Base-by-base conservation (phyloP, 148 eudicot genomes). In the Rhododendron kiyosumense region DNA sequence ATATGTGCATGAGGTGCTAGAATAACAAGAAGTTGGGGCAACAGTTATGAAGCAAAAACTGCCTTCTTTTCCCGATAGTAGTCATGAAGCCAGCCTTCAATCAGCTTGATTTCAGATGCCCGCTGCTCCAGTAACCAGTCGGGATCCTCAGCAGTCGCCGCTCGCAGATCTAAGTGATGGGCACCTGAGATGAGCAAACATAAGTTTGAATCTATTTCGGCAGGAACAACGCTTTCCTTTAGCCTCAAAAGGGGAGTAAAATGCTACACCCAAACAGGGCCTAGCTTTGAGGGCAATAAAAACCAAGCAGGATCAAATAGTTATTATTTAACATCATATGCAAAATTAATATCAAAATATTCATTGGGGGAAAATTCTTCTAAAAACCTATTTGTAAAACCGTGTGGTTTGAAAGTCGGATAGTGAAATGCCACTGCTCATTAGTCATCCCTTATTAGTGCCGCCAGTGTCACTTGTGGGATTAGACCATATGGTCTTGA, bases 121-220 rank as follows among this genome's bases (percentile, higher is more conserved):
- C 98, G 89, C 86, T 95, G 99, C 83, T 93, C 92, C n/a, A 92
- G 9, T 84, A 96, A 91, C 99, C 99, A 96, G 79, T 91, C 94
- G 24, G 99, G 99, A 87, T 96, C 99, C 28, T 94, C 83, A 14
- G 86, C 84, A 65, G 95, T 94, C 11, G 95, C 88, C 24, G 96
- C 89, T 54, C 99, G 94, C 84, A 96, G 89, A 86, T 96, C 99
- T 46, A 96, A 86, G 92, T 96, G 99, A 93, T 96, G 99, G 46
- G 99, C 98, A 86, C 99, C 99, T 96, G 82, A 49, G 22, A 52
- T n/a, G 52, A 5, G 52, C 22, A 84, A 59, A 48, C 32, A 38
- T 30, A 67, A 24, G 26, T 45, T 41, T 5, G 84, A 82, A 3
- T 41, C 76, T 57, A 14, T 82, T 43, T 63, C 6, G 38, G 51